Percentiles rank a stretch among this genome's conserved stretches.
Conservation (phyloP, 371 early-diverging fungal species). For the Rhizopus microsporus region DNA sequence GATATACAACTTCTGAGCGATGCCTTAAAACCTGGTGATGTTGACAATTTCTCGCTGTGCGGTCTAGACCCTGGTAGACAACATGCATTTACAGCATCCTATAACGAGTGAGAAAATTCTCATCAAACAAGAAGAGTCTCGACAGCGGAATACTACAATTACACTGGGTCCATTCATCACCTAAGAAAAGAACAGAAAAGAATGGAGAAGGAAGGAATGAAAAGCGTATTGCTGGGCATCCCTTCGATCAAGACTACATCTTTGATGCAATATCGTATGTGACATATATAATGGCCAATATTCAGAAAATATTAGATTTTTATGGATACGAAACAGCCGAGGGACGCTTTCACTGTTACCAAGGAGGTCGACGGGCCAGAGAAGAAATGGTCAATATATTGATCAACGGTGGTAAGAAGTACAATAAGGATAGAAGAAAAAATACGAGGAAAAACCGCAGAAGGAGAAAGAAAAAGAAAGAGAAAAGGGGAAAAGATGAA, state of each 20-base stretch:
- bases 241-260: no score
- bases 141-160: background rate
- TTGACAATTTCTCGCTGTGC: background rate
- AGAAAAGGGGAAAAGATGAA: background rate
- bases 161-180: background rate
- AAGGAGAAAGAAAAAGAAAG: background rate
- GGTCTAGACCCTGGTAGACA: background rate
- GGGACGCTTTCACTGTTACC: background rate
- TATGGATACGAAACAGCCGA: background rate
- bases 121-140: background rate
- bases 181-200: background rate
- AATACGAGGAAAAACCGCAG: no score
- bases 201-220: background rate
- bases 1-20: no score
- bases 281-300: background rate
- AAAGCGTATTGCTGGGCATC: no score
- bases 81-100: background rate
- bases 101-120: background rate
- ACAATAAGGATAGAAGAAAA: background rate
- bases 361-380: background rate
- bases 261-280: no score
- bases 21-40: no score
- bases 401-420: slow-evolving; percentile 2
- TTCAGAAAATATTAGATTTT: background rate
- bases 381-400: background rate